Percentiles rank a stretch among this genome's conserved stretches.
Conservation (phyloP, 805 yeast genomes). For the Nematodospora valgi region DNA sequence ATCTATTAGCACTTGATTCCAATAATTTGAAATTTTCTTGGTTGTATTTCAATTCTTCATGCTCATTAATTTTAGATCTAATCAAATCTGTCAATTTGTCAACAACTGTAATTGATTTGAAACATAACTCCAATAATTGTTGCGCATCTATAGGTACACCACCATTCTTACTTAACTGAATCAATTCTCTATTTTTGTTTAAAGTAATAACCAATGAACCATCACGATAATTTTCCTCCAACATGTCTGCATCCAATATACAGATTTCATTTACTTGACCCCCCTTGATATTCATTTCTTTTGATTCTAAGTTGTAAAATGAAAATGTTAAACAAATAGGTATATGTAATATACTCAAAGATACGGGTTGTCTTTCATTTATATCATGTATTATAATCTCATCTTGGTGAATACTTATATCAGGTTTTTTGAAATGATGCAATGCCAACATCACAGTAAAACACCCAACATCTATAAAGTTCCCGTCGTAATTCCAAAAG, state of each 20-base stretch:
- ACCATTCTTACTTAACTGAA: slow-evolving; percentile 88
- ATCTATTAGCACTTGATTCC: slow-evolving; percentile 35
- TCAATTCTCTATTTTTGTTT: slow-evolving; percentile 85
- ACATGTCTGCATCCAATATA: slow-evolving; percentile 69
- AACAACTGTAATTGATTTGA: slow-evolving; percentile 62
- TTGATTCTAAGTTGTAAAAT: slow-evolving; percentile 67
- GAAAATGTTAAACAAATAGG: slow-evolving; percentile 89
- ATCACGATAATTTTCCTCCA: slow-evolving; percentile 73
- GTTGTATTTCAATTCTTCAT: slow-evolving; percentile 46
- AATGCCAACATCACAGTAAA: slow-evolving; percentile 86
- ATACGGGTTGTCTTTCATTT: slow-evolving; percentile 83
- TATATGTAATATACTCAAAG: slow-evolving; percentile 78
- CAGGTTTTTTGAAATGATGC: slow-evolving; percentile 80
- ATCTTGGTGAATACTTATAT: slow-evolving; percentile 54
- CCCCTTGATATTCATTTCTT: slow-evolving; percentile 70
- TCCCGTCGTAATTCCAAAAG: slow-evolving; percentile 88
- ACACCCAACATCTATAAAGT: slow-evolving; percentile 85
- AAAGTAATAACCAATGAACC: slow-evolving; percentile 83
- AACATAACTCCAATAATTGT: slow-evolving; percentile 63
- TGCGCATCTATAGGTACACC: slow-evolving; percentile 79
- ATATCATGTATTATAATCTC: slow-evolving; percentile 64
- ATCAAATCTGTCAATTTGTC: slow-evolving; percentile 64
- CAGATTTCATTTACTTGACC: slow-evolving; percentile 56
- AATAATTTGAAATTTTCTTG: slow-evolving; percentile 26
- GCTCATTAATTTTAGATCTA: slow-evolving; percentile 50